phyloP scores from a whole-genome alignment of 768 basidiomycete species.

The Kwoniella sp. region DNA sequence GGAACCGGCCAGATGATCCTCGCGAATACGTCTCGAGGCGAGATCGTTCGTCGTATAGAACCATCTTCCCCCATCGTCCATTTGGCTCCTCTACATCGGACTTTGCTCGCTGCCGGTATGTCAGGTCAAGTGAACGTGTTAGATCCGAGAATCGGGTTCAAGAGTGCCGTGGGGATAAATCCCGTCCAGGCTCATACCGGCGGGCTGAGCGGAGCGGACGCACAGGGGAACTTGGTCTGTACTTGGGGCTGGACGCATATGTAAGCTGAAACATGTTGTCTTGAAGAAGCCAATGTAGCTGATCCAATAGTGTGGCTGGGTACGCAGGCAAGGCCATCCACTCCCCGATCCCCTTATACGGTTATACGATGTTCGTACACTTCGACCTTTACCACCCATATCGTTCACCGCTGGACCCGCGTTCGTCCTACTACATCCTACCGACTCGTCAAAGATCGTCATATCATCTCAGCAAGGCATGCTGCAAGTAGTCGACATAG shows the following conservation, averaged over 20 bases:
- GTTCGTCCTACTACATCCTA: slow-evolving; percentile 79
- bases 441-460: slow-evolving; percentile 71
- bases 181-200: slow-evolving; percentile 75
- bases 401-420: slow-evolving; percentile 84
- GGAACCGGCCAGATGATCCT: slow-evolving; percentile 58
- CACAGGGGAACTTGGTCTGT: slow-evolving; percentile 75
- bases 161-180: slow-evolving; percentile 23
- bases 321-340: slow-evolving; percentile 75
- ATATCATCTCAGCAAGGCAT: slow-evolving; percentile 79
- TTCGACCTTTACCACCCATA: slow-evolving; percentile 79
- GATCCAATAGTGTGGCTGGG: background rate
- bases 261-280: slow-evolving; percentile 58
- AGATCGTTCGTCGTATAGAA: slow-evolving; percentile 44
- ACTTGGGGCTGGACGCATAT: slow-evolving; percentile 86
- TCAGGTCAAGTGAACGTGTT: slow-evolving; percentile 48
- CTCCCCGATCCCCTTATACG: slow-evolving; percentile 90
- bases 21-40: slow-evolving; percentile 51
- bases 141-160: slow-evolving; percentile 49
- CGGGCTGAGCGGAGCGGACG: slow-evolving; percentile 79
- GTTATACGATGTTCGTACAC: slow-evolving; percentile 82
- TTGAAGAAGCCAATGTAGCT: too few species aligned
- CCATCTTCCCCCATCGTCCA: slow-evolving; percentile 31
- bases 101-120: slow-evolving; percentile 34
- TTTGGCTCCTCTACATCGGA: slow-evolving; percentile 37
- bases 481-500: slow-evolving; percentile 78